Evolutionary conservation across 345 rosid genomes (phyloP).

Genomic region (Camelina laxa): DNA sequence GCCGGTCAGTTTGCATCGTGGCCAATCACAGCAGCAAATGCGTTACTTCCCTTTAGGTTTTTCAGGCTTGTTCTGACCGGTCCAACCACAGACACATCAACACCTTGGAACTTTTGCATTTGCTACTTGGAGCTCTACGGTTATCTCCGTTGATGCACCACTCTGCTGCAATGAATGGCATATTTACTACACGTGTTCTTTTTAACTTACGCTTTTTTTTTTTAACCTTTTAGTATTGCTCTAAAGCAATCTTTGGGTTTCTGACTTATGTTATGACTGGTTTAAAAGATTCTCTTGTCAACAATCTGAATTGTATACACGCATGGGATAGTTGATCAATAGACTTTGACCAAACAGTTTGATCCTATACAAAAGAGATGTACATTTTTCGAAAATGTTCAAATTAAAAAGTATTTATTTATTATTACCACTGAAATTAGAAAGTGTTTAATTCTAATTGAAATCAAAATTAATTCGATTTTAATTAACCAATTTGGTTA

Average conservation of each 20-base stretch:
- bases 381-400: no score
- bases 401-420: no score
- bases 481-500: no score
- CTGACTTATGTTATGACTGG: not conserved
- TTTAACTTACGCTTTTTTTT: no score
- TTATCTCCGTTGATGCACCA: conserved; percentile 54
- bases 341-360: no score
- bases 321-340: no score
- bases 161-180: conserved; percentile 7
- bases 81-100: conserved; percentile 69
- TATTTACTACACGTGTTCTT: conserved; percentile 16
- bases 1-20: conserved; percentile 88
- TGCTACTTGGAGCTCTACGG: conserved; percentile 95
- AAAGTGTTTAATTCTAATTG: no score
- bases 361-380: no score
- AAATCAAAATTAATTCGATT: no score
- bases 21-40: conserved; percentile 70
- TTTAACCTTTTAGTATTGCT: conserved; percentile 9
- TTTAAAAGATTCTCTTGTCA: not conserved
- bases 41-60: conserved; percentile 78
- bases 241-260: not conserved
- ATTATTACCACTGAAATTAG: no score
- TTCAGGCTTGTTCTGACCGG: conserved; percentile 75
- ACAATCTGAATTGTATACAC: not conserved
- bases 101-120: conserved; percentile 82